phyloP scores from a whole-genome alignment of 306 rosid species.

The Arachis hypogaea region DNA sequence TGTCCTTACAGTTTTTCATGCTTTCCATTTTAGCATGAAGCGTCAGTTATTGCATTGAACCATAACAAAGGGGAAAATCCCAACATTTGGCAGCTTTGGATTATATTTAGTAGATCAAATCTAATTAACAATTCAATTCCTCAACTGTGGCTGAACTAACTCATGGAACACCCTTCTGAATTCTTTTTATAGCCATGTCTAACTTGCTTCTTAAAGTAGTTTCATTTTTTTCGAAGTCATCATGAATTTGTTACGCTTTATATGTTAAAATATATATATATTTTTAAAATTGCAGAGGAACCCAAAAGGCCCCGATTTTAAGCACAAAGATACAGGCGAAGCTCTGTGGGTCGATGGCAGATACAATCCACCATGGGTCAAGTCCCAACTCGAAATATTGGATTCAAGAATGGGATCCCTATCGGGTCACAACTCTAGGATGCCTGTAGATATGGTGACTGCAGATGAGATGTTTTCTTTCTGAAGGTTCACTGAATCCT shows the following conservation, averaged over 20 bases:
- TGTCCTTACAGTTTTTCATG: background rate
- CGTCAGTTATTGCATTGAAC: slow-evolving; percentile 15
- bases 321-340: slow-evolving; percentile 94
- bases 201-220: slow-evolving; percentile 2
- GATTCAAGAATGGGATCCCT: slow-evolving; percentile 66
- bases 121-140: slow-evolving; percentile 9
- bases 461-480: slow-evolving; percentile 53
- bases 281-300: slow-evolving; percentile 64
- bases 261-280: background rate
- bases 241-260: slow-evolving; percentile 18
- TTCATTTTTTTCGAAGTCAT: background rate
- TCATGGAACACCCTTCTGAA: slow-evolving; percentile 3
- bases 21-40: slow-evolving; percentile 3
- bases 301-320: slow-evolving; percentile 88
- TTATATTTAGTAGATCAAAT: slow-evolving; percentile 12
- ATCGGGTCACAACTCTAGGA: slow-evolving; percentile 51
- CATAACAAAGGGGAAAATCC: slow-evolving; percentile 6
- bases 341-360: slow-evolving; percentile 91
- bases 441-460: slow-evolving; percentile 46
- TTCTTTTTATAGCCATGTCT: slow-evolving; percentile 6
- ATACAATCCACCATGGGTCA: slow-evolving; percentile 84
- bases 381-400: slow-evolving; percentile 77
- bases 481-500: slow-evolving; percentile 37
- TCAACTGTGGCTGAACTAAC: slow-evolving; percentile 23
- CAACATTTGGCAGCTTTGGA: slow-evolving; percentile 22